Evolutionary conservation across 2,329 filamentous ascomycete genomes (phyloP).

Genomic region (Phyllosticta citribraziliensis): DNA sequence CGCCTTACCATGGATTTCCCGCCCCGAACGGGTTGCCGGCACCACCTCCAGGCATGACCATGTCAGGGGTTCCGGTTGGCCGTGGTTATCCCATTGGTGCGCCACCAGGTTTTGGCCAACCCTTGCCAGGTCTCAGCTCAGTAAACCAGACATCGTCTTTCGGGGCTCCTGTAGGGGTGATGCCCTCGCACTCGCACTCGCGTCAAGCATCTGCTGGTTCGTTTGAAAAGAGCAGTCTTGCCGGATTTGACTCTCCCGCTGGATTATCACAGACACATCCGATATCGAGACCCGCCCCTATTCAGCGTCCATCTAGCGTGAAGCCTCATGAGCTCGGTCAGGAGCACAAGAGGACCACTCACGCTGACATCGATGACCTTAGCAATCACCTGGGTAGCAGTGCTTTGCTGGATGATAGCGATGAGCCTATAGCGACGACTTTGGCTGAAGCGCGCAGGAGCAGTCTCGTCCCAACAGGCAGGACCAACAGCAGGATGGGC

Average conservation of each 20-base stretch:
- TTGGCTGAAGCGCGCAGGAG: constrained; percentile 28
- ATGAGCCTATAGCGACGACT: constrained; percentile 46
- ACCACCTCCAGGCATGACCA: constrained; percentile 50
- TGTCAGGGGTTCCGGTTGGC: constrained; percentile 51
- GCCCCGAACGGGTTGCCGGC: constrained; percentile 38
- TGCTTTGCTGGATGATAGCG: constrained; percentile 60
- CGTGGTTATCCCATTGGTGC: constrained; percentile 45
- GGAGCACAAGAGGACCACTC: constrained; percentile 28
- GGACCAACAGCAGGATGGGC: constrained; percentile 22
- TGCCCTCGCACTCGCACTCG: constrained; percentile 59
- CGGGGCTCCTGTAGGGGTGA: constrained; percentile 19
- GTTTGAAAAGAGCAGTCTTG: constrained; percentile 40
- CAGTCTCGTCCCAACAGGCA: constrained; percentile 26
- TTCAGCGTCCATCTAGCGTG: constrained; percentile 73
- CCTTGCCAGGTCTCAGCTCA: constrained; percentile 29
- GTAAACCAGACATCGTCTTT: constrained; percentile 29
- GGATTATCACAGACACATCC: constrained; percentile 51
- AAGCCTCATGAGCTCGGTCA: constrained; percentile 41
- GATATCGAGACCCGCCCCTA: constrained; percentile 74
- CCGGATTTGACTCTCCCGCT: constrained; percentile 45
- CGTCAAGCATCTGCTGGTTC: constrained; percentile 64
- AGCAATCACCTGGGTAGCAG: constrained; percentile 81
- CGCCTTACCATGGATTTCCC: constrained; percentile 45
- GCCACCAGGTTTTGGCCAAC: constrained; percentile 47
- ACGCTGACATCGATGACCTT: constrained; percentile 58